Evolutionary conservation across 345 rosid genomes (phyloP).

Genomic region (Trapa incisa): DNA sequence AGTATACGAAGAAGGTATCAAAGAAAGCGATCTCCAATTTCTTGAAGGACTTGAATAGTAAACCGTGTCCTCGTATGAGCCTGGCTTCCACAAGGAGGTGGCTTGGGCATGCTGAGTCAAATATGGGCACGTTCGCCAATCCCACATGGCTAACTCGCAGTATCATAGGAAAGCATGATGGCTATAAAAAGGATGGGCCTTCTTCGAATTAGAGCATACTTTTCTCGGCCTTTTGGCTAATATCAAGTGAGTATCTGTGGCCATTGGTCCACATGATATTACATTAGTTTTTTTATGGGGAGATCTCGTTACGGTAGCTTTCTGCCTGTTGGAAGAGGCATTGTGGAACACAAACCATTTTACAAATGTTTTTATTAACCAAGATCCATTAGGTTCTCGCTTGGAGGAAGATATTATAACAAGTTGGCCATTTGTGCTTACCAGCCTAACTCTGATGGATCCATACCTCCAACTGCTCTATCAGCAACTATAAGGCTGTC

Average conservation of each 20-base stretch:
- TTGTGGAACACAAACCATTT: too few relatives aligned
- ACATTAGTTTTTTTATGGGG: slow-evolving; percentile 16
- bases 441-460: too few relatives aligned
- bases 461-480: too few relatives aligned
- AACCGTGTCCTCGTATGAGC: not conserved
- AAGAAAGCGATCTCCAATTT: slow-evolving; percentile 17
- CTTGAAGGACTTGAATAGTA: slow-evolving; percentile 15
- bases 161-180: not conserved
- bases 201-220: slow-evolving; percentile 13
- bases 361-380: too few relatives aligned
- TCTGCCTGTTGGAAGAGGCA: too few relatives aligned
- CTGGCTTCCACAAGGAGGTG: slow-evolving; percentile 1
- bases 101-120: slow-evolving; percentile 17
- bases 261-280: too few relatives aligned
- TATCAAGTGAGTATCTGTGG: slow-evolving; percentile 51
- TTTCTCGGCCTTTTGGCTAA: slow-evolving; percentile 65
- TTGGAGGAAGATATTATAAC: too few relatives aligned
- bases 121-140: slow-evolving; percentile 18
- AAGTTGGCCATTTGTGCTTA: too few relatives aligned
- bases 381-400: too few relatives aligned
- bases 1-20: slow-evolving; percentile 13
- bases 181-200: not conserved
- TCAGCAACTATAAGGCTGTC: too few relatives aligned
- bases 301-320: too few relatives aligned
- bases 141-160: slow-evolving; percentile 17